These are phyloP conservation scores for Ustilago cynodontis DNA, from an alignment of 1,284 basidiomycete species.

Conservation along the genomic window DNA sequence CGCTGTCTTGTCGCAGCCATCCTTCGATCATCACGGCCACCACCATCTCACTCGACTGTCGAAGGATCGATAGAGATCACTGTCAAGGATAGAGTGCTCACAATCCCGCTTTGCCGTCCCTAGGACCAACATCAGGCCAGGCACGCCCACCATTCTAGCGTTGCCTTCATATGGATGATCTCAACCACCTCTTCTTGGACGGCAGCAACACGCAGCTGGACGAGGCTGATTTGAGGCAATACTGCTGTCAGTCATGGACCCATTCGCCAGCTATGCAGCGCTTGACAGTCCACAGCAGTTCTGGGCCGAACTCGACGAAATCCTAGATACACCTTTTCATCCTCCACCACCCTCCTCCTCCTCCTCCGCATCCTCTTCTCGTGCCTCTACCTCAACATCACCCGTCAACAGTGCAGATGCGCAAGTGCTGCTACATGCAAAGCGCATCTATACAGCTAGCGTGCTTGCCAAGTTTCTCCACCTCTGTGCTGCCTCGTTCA, in stretches of 20 bases:
- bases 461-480: conserved; percentile 54
- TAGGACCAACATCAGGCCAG: too few relatives aligned
- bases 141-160: too few relatives aligned
- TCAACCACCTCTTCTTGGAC: background rate
- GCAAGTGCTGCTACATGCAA: conserved; percentile 22
- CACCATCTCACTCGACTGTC: background rate
- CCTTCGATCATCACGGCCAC: background rate
- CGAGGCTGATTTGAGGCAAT: background rate
- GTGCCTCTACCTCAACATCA: background rate
- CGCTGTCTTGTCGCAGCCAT: background rate
- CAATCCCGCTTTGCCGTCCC: background rate
- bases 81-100: background rate
- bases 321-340: conserved; percentile 49
- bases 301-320: conserved; percentile 63
- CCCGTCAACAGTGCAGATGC: background rate
- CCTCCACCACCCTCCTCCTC: conserved; percentile 11
- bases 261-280: conserved; percentile 53
- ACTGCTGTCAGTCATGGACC: conserved; percentile 45
- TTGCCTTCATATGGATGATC: too few relatives aligned
- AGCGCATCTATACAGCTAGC: conserved; percentile 40
- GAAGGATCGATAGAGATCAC: background rate
- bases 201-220: background rate
- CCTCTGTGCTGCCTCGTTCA: conserved; percentile 57
- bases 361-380: background rate
- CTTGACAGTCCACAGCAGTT: conserved; percentile 55